Evolutionary conservation across 441 rosid genomes (phyloP), one percentile per base, ranked within the genome.

Genomic region (Sinapis alba): DNA sequence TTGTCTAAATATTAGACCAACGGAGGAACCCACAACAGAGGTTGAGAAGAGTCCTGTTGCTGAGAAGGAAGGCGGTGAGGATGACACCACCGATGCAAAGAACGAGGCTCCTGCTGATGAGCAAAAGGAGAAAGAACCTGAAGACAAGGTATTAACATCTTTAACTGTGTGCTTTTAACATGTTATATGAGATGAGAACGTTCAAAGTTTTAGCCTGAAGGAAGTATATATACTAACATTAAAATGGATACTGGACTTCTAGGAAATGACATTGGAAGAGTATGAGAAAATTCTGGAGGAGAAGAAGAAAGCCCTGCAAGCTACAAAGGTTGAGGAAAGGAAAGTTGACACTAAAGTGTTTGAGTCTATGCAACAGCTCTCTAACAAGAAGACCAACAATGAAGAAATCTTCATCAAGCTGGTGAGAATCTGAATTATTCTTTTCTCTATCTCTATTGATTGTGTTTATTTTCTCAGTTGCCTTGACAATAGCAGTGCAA

Each of bases 221-320:
- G 34, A 38, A 32, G 67, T 56, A 6, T 57, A 4, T 50, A 1
- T 61, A 16, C 3, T 59, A 2, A 20, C 27, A 3, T 1, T 5
- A 1, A 6, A 23, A 67, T 26, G 1, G 26, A 16, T 41, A 21
- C 23, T 47, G 59, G 6, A 5, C 43, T 34, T 7, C 1, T 54
- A 91, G 99, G 94, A 93, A 79, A 95, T 96, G 99, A 91, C 98
- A 1, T 53, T 93, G 72, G 97, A 91, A 66, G 98, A 93, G 86
- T 93, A 96, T 79, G 90, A 93, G 86, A 91, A 91, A 69, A 83
- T 96, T 34, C 89, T 71, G 41, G 97, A 90, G 66, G 97, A 91
- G 82, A 90, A 87, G 79, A 89, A 92, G 83, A 96, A 96, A 79
- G 87, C 83, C 60, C 78, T 96, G 74, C 89, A 82, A 61, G 86